Evolutionary conservation across 495 filamentous ascomycete genomes (phyloP).

Genomic region (Xylaria bambusicola): DNA sequence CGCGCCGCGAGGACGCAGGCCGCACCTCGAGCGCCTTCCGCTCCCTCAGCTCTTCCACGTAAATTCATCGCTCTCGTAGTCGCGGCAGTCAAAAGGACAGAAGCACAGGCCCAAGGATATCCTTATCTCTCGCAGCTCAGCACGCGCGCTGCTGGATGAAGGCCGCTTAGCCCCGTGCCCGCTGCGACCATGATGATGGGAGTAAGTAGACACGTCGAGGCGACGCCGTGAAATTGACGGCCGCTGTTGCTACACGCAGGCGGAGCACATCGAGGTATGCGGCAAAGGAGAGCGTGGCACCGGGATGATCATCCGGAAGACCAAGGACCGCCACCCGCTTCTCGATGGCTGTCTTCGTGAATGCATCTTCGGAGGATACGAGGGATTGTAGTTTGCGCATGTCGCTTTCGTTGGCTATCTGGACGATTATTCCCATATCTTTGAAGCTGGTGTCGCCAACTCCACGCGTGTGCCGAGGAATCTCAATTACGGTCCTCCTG

Average conservation of each 20-base stretch:
- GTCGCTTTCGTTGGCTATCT: conserved; percentile 21
- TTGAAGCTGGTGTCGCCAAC: conserved; percentile 62
- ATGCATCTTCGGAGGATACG: conserved; percentile 24
- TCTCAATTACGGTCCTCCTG: conserved; percentile 50
- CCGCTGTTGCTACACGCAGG: conserved; percentile 41
- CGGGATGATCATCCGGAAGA: conserved; percentile 55
- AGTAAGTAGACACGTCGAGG: conserved; percentile 53
- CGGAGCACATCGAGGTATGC: conserved; percentile 63
- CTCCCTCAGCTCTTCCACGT: conserved; percentile 51
- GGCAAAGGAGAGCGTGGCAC: conserved; percentile 48
- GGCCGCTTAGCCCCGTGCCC: conserved; percentile 57
- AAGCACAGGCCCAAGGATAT: conserved; percentile 41
- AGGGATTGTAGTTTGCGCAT: conserved; percentile 21
- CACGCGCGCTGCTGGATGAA: conserved; percentile 64
- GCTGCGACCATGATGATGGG: conserved; percentile 64
- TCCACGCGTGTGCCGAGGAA: conserved; percentile 66
- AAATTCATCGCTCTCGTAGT: conserved; percentile 56
- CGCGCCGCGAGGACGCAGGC: conserved; percentile 45
- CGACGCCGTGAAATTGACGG: conserved; percentile 51
- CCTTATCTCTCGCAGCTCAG: conserved; percentile 44
- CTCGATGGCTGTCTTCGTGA: conserved; percentile 27
- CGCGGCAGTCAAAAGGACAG: conserved; percentile 62
- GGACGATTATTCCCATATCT: conserved; percentile 28
- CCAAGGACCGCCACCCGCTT: conserved; percentile 62
- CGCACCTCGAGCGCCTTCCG: conserved; percentile 56